Base-by-base conservation (phyloP, 1,284 basidiomycete species). In the Cryptococcus hybrid region DNA sequence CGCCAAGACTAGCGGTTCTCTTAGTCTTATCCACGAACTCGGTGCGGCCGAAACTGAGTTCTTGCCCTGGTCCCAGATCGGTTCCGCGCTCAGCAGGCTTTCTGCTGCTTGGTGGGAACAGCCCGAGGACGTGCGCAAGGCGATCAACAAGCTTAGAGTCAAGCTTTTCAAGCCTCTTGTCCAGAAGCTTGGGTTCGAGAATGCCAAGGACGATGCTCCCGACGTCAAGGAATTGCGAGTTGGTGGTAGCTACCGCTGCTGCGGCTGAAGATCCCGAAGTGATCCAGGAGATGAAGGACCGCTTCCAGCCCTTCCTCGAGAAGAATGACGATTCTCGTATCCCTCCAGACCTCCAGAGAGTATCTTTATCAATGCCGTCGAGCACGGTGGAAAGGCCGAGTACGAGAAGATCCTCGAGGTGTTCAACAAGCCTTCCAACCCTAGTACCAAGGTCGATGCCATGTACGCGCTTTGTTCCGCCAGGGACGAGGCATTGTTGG, bases 101-200 rank as follows among this genome's bases (percentile, higher is more conserved):
- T 72, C 80, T n/a, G 83, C 80, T 12, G 85, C 86, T 2, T 97
- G 92, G 90, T 96, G 89, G 88, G 94, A 96, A 77, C 80, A 84
- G 73, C 78, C 90, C 60, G 72, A 84, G 39, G 74, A 81, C 3
- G 82, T 88, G 45, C 79, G 84, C 3, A 82, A 85, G 18, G 81
- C 82, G 45, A 71, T 93, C 62, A 81, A 88, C 64, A 81, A 79
- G 38, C 84, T 92, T 76, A 81, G 85, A 63, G 78, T 82, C 67
- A 86, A 88, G 64, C 80, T 96, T 43, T 92, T 91, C 78, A 82
- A 82, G 49, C 94, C 93, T 5, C 76, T 94, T 40, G 89, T 92
- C 37, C 80, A 89, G 53, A 83, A 82, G 66, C 82, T 96, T 51
- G 91, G 92, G 12, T 95, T 88, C 70, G 87, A 90, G 51, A 89